Evolutionary conservation across 768 basidiomycete genomes (phyloP).

Genomic region (Tephrocybe rancida): DNA sequence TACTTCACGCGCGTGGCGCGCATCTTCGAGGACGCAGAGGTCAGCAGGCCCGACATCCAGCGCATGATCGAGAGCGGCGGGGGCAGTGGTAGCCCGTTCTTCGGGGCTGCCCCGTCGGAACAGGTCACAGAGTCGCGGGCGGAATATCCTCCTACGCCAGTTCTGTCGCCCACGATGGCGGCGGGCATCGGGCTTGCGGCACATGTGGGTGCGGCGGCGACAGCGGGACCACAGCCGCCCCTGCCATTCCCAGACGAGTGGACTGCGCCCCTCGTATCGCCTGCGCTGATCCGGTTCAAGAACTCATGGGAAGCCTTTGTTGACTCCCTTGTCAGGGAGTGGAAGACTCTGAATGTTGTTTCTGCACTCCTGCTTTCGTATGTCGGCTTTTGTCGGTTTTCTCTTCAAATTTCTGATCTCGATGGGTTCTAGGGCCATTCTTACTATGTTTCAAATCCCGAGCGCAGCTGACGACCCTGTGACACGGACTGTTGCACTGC

Average conservation of each 20-base stretch:
- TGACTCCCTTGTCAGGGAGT: conserved; percentile 68
- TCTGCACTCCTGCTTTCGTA: conserved; percentile 61
- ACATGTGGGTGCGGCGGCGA: conserved; percentile 24
- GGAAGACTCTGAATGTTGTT: conserved; percentile 77
- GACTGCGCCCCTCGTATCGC: conserved; percentile 56
- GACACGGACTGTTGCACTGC: conserved; percentile 59
- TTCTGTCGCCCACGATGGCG: conserved; percentile 21
- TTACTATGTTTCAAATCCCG: conserved; percentile 67
- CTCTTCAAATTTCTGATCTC: neutral
- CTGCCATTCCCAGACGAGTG: conserved; percentile 58
- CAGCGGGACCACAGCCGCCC: conserved; percentile 20
- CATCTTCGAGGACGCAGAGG: conserved; percentile 77
- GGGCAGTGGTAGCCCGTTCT: conserved; percentile 11
- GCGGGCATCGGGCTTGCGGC: conserved; percentile 27
- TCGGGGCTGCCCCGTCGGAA: conserved; percentile 14
- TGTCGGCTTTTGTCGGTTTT: conserved; percentile 11
- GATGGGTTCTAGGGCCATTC: conserved; percentile 52
- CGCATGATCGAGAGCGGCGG: conserved; percentile 39
- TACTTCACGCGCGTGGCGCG: conserved; percentile 80
- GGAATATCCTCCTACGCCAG: conserved; percentile 12
- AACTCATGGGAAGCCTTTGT: conserved; percentile 55
- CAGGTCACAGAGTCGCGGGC: conserved; percentile 5
- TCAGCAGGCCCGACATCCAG: conserved; percentile 73
- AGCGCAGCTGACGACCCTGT: conserved; percentile 59
- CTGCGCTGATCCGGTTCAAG: conserved; percentile 66